Evolutionary conservation across 306 rosid genomes (phyloP).

Genomic region (Herpetospermum pedunculosum): DNA sequence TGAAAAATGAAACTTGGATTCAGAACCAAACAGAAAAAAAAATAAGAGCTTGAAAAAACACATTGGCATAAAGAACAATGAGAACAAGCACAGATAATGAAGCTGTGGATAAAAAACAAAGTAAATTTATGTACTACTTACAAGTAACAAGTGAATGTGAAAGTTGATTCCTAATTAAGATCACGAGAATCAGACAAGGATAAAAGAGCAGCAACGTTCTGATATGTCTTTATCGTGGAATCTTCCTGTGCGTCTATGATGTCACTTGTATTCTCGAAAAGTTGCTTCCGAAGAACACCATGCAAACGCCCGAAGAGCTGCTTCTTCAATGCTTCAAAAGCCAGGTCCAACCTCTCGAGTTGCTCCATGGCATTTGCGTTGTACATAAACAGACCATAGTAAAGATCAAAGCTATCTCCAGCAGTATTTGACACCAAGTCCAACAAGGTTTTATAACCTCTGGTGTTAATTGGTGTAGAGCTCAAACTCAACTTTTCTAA

Average conservation of each 20-base stretch:
- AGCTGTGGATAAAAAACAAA: not conserved
- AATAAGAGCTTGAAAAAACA: not conserved
- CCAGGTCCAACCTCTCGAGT: constrained; percentile 48
- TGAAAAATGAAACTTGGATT: not conserved
- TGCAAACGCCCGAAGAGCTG: constrained; percentile 67
- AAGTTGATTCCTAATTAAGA: constrained; percentile 17
- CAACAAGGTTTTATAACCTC: constrained; percentile 71
- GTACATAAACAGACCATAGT: constrained; percentile 83
- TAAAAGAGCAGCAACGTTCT: constrained; percentile 17
- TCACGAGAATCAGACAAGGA: constrained; percentile 19
- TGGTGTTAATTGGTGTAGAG: constrained; percentile 67
- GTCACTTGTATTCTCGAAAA: constrained; percentile 34
- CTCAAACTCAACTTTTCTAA: constrained; percentile 53
- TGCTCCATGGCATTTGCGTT: constrained; percentile 77
- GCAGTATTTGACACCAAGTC: constrained; percentile 72
- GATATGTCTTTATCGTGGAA: constrained; percentile 17
- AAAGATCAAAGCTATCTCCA: constrained; percentile 84
- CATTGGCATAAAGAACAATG: not conserved
- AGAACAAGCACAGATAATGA: not conserved
- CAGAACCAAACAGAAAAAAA: not conserved
- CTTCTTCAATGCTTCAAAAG: constrained; percentile 61
- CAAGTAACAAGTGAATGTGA: constrained; percentile 13
- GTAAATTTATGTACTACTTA: constrained; percentile 6
- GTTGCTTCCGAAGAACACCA: constrained; percentile 35
- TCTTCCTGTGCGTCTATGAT: constrained; percentile 17